These are phyloP conservation scores for Rhizophagus sp. DNA, from an alignment of 192 early-diverging fungal species.

Conservation along the genomic window DNA sequence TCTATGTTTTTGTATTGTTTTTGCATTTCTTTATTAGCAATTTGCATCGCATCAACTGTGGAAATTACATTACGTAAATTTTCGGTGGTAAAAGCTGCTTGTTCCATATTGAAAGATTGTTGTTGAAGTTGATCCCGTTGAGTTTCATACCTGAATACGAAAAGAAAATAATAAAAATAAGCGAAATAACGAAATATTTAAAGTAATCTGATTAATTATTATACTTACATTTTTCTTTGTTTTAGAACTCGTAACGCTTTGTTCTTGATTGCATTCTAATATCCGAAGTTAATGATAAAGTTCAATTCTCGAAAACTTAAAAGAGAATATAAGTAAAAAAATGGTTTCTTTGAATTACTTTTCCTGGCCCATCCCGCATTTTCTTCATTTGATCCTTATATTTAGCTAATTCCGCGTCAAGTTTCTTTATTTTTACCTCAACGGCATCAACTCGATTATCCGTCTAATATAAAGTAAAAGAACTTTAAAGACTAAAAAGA, in stretches of 20 bases:
- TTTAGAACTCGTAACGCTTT: slow-evolving; percentile 89
- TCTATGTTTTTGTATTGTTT: slow-evolving; percentile 95
- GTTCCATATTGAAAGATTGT: slow-evolving; percentile 99
- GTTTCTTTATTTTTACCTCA: slow-evolving; percentile 91
- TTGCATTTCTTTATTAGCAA: slow-evolving; percentile 93
- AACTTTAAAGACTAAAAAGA: too few species aligned
- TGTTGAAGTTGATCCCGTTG: slow-evolving; percentile 94
- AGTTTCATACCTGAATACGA: slow-evolving; percentile 71
- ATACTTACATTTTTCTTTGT: slow-evolving; percentile 84
- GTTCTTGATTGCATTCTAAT: slow-evolving; percentile 86
- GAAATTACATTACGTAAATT: slow-evolving; percentile 97
- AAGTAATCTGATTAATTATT: too few species aligned
- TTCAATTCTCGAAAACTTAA: not conserved
- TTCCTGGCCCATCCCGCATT: slow-evolving; percentile 87
- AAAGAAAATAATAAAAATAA: not conserved
- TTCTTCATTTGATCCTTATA: slow-evolving; percentile 94
- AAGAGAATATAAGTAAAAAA: not conserved
- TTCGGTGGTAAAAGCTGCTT: slow-evolving; percentile 87
- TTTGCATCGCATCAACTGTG: slow-evolving; percentile 96
- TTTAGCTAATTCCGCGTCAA: slow-evolving; percentile 89
- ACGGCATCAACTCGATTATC: slow-evolving; percentile 85
- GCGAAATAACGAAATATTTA: not conserved
- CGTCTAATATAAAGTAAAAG: slow-evolving; percentile 52
- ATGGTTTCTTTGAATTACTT: slow-evolving; percentile 44
- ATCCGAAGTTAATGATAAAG: not conserved